Evolutionary conservation across 1,284 basidiomycete species (phyloP).

Genomic region (Omphalotus olearius): DNA sequence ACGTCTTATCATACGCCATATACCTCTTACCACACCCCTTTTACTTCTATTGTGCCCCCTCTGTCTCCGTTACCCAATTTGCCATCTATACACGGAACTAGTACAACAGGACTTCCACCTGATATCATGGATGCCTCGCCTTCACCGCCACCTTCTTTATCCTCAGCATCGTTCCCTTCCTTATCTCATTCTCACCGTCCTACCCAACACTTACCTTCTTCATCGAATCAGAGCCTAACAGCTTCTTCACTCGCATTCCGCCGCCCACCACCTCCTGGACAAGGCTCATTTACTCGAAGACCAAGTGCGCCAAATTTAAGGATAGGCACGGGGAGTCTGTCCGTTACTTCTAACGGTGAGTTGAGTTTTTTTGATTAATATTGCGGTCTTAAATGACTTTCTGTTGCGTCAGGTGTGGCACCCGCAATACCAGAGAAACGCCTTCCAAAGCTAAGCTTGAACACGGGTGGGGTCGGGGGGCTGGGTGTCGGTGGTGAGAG

Average conservation of each 20-base stretch:
- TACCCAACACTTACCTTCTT: too few species aligned
- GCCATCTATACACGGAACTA: too few species aligned
- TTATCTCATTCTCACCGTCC: too few species aligned
- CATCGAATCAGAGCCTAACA: too few species aligned
- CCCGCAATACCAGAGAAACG: constrained; percentile 1
- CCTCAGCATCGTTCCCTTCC: constrained; percentile 18
- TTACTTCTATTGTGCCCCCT: constrained; percentile 17
- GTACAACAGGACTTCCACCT: too few species aligned
- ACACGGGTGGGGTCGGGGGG: constrained; percentile 7
- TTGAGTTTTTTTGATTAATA: too few species aligned
- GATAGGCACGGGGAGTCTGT: too few species aligned
- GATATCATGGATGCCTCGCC: constrained; percentile 41
- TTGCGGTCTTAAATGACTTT: too few species aligned
- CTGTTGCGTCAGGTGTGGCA: too few species aligned
- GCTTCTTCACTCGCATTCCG: constrained; percentile 33
- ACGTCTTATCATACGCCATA: too few species aligned
- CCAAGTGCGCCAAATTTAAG: constrained; percentile 62
- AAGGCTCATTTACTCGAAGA: constrained; percentile 28
- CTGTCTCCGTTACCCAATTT: constrained; percentile 27
- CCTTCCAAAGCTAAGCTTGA: constrained; percentile 5
- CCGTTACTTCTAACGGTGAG: too few species aligned
- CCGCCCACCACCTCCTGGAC: constrained; percentile 41
- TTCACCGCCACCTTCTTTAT: constrained; percentile 63
- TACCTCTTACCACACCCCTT: too few species aligned
- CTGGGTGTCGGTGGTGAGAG: constrained; percentile 5